Percentiles rank a stretch among this genome's conserved stretches.
Conservation (phyloP, 805 yeast genomes). For the Candida boidinii region DNA sequence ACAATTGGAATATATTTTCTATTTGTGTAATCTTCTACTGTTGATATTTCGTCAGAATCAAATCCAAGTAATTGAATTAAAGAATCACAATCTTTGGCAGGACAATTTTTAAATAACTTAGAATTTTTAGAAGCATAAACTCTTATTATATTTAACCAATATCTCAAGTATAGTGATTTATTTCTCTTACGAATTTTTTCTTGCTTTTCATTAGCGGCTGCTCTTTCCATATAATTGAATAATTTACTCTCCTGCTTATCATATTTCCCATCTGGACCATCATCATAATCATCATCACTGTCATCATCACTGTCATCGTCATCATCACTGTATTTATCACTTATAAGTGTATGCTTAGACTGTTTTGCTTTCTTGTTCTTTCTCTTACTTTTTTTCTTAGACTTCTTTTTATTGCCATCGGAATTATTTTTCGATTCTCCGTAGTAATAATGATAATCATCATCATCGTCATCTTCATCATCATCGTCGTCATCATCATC, state of each 20-base stretch:
- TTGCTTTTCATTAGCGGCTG: conserved; percentile 12
- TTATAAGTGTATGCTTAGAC: too few species aligned
- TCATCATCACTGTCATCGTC: not conserved
- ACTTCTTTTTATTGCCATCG: conserved; percentile 1
- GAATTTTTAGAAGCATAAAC: conserved; percentile 44
- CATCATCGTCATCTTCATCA: conserved; percentile 4
- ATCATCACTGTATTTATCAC: too few species aligned
- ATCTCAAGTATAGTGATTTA: conserved; percentile 24
- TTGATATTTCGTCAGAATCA: conserved; percentile 19
- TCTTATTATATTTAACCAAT: conserved; percentile 35
- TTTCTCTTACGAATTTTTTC: conserved; percentile 16
- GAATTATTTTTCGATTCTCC: too few species aligned
- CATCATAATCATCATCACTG: conserved; percentile 5
- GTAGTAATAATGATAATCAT: too few species aligned
- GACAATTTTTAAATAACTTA: conserved; percentile 62
- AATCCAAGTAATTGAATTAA: conserved; percentile 35
- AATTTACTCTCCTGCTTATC: conserved; percentile 2
- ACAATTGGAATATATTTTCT: conserved; percentile 52
- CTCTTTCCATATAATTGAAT: conserved; percentile 17
- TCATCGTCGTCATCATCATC: conserved; percentile 6
- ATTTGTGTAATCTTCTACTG: conserved; percentile 16
- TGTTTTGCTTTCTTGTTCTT: not conserved
- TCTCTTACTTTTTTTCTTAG: not conserved
- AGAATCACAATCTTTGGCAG: conserved; percentile 68
- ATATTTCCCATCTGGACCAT: not conserved